Evolutionary conservation across 352 stramenopile genomes (phyloP), one percentile per base, ranked within the genome.

Genomic region (Chrysophaeum taylorii): DNA sequence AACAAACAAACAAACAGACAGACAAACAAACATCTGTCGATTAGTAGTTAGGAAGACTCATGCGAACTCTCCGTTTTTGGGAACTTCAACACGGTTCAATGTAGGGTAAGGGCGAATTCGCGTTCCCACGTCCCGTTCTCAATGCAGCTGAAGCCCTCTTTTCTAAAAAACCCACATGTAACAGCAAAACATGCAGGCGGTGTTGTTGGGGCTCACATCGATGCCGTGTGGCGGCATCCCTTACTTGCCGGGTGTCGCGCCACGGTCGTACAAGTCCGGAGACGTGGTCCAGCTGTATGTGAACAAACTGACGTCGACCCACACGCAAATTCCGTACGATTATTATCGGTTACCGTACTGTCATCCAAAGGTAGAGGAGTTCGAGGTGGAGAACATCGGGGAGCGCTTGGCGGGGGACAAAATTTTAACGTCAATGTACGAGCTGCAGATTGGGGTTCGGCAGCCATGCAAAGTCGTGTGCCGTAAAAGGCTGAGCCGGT

Each of bases 301-400:
- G 60, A 96, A 96, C 82, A 96, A 89, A 75, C 78, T 97, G 21
- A 96, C 86, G 70, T 97, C 88, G 41, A 94, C 90, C 50, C 96
- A 97, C 79, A 98, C 94, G 57, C 90, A 98, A 69, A 85, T 99
- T 69, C 94, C 94, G 52, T 98, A 97, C 79, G 93, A 98, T 79
- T 99, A 98, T 79, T 99, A 99, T 82, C 92, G 97, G 77, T 81
- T 99, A 50, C 90, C 90, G 27, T 94, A 96, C 76, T 97, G 92
- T 70, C 84, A 89, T 79, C 90, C 92, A 0, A 76, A 88, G 54
- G 87, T 90, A 69, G 91, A 92, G 38, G 84, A 94, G 77, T 88
- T 94, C 78, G 91, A 95, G 76, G 89, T 86, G 67, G 92, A 96
- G 76, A 97, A 96, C 77, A 72, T 97, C 41, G 92, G 92, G 67